Base-by-base conservation (phyloP, 2,329 filamentous ascomycete genomes). In the Neocucurbitaria cava region DNA sequence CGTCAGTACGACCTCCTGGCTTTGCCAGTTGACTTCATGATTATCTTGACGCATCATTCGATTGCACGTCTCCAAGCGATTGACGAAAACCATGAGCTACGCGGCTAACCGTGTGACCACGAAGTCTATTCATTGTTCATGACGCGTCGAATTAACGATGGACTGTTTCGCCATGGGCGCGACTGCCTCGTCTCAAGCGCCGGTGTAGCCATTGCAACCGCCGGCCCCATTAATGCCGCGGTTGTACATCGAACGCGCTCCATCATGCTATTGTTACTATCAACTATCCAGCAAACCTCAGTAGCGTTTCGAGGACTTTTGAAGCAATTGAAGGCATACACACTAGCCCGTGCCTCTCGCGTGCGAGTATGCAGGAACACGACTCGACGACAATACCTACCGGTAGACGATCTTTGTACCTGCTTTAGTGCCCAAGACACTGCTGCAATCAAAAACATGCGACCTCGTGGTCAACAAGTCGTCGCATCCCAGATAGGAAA, bases 361-460 rank as follows among this genome's bases (percentile, higher is more conserved):
- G 39, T 31, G 35, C 18, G n/a, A 10, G 17, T 28, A 46, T 51
- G 44, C 52, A 58, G 55, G 44, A 55, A 55, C 55, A 40, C 44
- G 33, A n/a, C 44, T 49, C 38, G 11, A 17, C 11, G 43, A 26
- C 48, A 20, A 42, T n/a, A 23, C 46, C 33, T 46, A n/a, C n/a
- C n/a, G n/a, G n/a, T n/a, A n/a, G 39, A 45, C 41, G 35, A 36
- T 50, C 21, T 35, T n/a, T 38, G 51, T 58, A 58, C 55, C 51
- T 58, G 55, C 55, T 42, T 55, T 51, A 55, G 51, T 44, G 17
- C 28, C 8, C 17, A 10, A 21, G 7, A 15, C n/a, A n/a, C n/a
- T 13, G 31, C 31, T 21, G 11, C 40, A 26, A 42, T 21, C 42
- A 44, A 33, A 44, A 33, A 44, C 39, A 23, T 18, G 18, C 35